Base-by-base conservation (phyloP, 2,329 filamentous ascomycete genomes). In the Penicillium thymicola region DNA sequence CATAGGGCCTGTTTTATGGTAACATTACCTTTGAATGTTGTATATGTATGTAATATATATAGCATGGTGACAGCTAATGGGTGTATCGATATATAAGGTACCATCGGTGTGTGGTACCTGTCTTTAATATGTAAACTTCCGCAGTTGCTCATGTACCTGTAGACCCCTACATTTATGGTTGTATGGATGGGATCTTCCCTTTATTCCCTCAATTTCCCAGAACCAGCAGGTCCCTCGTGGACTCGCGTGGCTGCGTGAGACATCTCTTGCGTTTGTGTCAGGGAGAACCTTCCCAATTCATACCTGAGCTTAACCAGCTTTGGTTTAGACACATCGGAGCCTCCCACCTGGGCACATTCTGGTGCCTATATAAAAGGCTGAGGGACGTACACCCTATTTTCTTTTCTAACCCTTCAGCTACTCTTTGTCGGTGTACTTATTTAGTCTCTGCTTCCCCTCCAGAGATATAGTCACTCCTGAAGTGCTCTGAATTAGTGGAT, bases 201-300 rank as follows among this genome's bases (percentile, higher is more conserved):
- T 57, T 34, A 57, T 52, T 50, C 51, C 45, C 37, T 51, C 50
- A 42, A 13, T 34, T 49, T 42, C 10, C 27, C 47, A 30, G n/a
- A 34, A 32, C n/a, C 40, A 3, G 18, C 23, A 28, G 34, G 27
- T 46, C 34, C 43, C 51, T 40, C 32, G 34, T 54, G 42, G 41
- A 25, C 16, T 47, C 51, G 43, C 43, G 51, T 54, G 42, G 51
- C 42, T 30, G n/a, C 16, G 25, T 30, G n/a, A 32, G 14, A 41
- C 30, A 43, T 32, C 21, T 21, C 41, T 14, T 45, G 49, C 40
- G 10, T 45, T 14, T 45, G 49, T 32, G 10, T 45, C 30, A 14
- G 51, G 51, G n/a, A 30, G 37, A 21, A 54, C 51, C 51, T 54
- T 54, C 51, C 51, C 21, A 53, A 47, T 47, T 10, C 51, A 47